A percentile compares a stretch with the other conserved stretches of the same genome.
These are phyloP conservation scores for Platanthera guangdongensis DNA, from an alignment of 106 monocot species.

Conservation along the genomic window DNA sequence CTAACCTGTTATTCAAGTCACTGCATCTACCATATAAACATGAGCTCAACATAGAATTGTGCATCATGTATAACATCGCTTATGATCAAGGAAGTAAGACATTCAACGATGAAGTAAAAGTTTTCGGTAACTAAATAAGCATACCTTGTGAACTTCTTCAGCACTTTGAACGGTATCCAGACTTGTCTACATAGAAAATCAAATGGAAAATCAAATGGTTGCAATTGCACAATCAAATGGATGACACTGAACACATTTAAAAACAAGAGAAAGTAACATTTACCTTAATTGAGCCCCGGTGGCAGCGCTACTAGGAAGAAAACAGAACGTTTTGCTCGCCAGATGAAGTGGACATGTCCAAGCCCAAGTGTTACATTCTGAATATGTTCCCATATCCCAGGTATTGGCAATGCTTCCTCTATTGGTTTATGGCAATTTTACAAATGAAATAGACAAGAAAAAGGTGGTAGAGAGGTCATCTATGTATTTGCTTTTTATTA, in stretches of 20 bases:
- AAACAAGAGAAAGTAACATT: too few relatives aligned
- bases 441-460: neutral
- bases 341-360: constrained; percentile 76
- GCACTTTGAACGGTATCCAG: constrained; percentile 72
- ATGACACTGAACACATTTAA: too few relatives aligned
- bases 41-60: neutral
- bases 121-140: neutral
- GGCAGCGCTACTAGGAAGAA: constrained; percentile 93
- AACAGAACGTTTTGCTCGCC: constrained; percentile 76
- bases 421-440: neutral
- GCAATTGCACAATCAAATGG: too few relatives aligned
- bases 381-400: constrained; percentile 99
- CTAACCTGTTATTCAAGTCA: too few relatives aligned
- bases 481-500: neutral
- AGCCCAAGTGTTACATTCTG: constrained; percentile 92
- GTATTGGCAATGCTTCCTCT: constrained; percentile 11
- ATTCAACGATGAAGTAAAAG: neutral
- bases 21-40: neutral
- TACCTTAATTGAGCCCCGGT: constrained; percentile 48
- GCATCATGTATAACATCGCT: neutral
- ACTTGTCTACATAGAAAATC: constrained; percentile 38
- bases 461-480: neutral
- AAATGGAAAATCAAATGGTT: too few relatives aligned
- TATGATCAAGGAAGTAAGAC: neutral
- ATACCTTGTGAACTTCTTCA: constrained; percentile 82